A percentile compares a stretch with the other conserved stretches of the same genome.
phyloP scores from a whole-genome alignment of 1,284 basidiomycete species.

The Ceratobasidium sp. region DNA sequence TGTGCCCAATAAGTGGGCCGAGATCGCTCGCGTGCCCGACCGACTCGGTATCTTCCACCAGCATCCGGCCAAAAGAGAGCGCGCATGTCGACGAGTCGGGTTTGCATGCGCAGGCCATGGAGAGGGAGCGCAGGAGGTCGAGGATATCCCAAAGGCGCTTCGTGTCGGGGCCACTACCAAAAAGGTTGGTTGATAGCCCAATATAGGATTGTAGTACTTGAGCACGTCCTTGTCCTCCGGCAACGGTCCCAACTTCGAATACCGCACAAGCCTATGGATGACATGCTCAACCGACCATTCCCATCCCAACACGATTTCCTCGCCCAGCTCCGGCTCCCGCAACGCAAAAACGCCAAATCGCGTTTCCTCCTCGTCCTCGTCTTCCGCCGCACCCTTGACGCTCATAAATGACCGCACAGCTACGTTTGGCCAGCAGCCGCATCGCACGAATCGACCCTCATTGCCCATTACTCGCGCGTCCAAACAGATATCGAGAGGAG shows the following conservation, averaged over 20 bases:
- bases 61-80: constrained; percentile 39
- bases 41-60: constrained; percentile 35
- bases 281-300: constrained; percentile 96
- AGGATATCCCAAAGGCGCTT: constrained; percentile 47
- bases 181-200: constrained; percentile 38
- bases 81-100: constrained; percentile 36
- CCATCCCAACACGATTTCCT: constrained; percentile 94
- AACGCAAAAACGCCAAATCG: constrained; percentile 88
- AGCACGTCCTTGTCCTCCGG: constrained; percentile 45
- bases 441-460: constrained; percentile 81
- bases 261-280: constrained; percentile 70
- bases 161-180: constrained; percentile 48
- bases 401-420: constrained; percentile 85
- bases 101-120: constrained; percentile 38
- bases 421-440: constrained; percentile 91
- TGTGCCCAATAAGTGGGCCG: constrained; percentile 34
- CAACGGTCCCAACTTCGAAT: constrained; percentile 64
- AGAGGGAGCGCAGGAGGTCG: constrained; percentile 53
- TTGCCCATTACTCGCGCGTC: constrained; percentile 87
- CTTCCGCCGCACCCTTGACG: constrained; percentile 58
- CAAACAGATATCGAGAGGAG: constrained; percentile 83
- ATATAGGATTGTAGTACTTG: constrained; percentile 54
- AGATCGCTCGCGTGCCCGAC: constrained; percentile 30
- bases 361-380: constrained; percentile 64
- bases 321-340: constrained; percentile 79